Evolutionary conservation across 225 moss, liverwort and hornwort genomes (phyloP), one percentile per base, ranked within the genome.

Genomic region (Lunularia cruciata): DNA sequence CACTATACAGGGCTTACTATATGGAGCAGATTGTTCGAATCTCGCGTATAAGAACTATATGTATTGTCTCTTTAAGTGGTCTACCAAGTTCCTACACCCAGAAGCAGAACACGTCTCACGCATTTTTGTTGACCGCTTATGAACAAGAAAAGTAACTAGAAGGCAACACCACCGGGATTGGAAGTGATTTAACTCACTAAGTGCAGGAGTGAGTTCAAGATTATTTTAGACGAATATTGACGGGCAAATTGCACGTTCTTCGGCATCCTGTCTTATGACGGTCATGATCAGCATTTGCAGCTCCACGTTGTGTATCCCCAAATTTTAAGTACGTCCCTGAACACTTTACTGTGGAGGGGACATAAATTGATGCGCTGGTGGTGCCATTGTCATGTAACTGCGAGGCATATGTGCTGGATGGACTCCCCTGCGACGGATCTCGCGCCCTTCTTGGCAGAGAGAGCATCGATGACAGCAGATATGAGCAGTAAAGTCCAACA

Each of bases 401-500:
- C 72, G 82, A 43, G 81, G 23, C 31, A 61, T 33, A 51, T 73
- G 77, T 47, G 86, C 86, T 40, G 87, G 86, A 62, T 85, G 81
- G 46, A 86, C 69, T 45, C 84, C 83, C 20, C 94, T 84, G 61
- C 94, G 86, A 36, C 91, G 89, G 75, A 94, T 83, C 71, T 94
- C 94, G 19, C 91, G 94, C n/a, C 74, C 90, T 65, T 94, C 91
- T 69, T 94, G 89, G 70, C 89, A 91, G 59, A 94, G 77, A 52
- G 94, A 68, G 6, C 83, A 89, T 10, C 68, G 74, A 38, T 94
- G 91, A 47, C 89, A 94, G 67, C 83, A 63, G 54, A 87, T 65
- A 62, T 94, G 89, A 47, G 61, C 43, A 22, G 75, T 56, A 0
- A 80, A 61, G 76, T 94, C 91, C 55, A 86, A 86, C 30, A 72